A percentile compares a stretch with the other conserved stretches of the same genome.
phyloP scores from a whole-genome alignment of 768 basidiomycete genomes.

The Plicaturopsis crispa region DNA sequence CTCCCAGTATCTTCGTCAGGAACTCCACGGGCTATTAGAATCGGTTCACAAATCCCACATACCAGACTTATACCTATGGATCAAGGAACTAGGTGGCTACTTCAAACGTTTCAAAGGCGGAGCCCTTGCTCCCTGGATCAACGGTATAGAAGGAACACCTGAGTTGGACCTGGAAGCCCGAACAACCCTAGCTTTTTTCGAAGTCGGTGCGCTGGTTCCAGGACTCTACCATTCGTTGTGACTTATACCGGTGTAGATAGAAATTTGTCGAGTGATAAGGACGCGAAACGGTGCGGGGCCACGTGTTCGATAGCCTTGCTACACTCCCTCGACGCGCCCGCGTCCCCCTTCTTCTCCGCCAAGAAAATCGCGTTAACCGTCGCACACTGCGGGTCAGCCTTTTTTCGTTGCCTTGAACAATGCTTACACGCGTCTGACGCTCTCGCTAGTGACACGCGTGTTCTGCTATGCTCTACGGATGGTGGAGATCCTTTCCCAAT shows the following conservation, averaged over 20 bases:
- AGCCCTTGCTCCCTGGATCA: constrained; percentile 60
- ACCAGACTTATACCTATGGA: constrained; percentile 70
- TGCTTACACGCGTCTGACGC: neutral
- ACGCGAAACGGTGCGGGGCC: constrained; percentile 75
- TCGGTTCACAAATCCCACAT: constrained; percentile 63
- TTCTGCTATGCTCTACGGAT: constrained; percentile 69
- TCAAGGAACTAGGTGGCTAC: constrained; percentile 80
- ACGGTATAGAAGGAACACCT: constrained; percentile 19
- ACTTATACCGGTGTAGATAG: too few relatives aligned
- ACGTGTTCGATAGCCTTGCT: constrained; percentile 87
- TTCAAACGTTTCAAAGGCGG: constrained; percentile 87
- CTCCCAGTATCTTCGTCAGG: constrained; percentile 77
- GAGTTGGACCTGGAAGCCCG: constrained; percentile 76
- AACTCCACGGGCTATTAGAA: constrained; percentile 82
- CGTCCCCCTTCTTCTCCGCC: constrained; percentile 78
- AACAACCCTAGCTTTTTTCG: constrained; percentile 80
- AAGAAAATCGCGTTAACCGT: constrained; percentile 72
- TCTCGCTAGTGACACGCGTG: constrained; percentile 71
- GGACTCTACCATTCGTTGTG: too few relatives aligned
- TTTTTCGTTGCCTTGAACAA: neutral
- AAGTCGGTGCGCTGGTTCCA: constrained; percentile 45
- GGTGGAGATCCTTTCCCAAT: constrained; percentile 73
- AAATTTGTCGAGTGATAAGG: constrained; percentile 57
- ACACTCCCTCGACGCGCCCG: constrained; percentile 82
- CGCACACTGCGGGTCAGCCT: constrained; percentile 81